These are phyloP conservation scores for Brassica napus DNA, from an alignment of 345 rosid species.

Conservation along the genomic window DNA sequence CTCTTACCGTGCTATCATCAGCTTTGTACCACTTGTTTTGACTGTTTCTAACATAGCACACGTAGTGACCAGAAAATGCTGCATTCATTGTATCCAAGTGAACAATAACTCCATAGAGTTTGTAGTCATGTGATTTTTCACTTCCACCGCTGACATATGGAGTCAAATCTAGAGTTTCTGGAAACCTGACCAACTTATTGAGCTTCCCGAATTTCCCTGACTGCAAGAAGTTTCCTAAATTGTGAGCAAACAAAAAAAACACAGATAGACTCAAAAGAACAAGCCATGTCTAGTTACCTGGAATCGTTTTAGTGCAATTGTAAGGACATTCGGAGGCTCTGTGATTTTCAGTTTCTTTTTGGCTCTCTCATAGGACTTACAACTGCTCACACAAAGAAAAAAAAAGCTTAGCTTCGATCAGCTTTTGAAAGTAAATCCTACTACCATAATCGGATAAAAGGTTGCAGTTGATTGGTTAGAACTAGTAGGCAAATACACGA, in stretches of 20 bases:
- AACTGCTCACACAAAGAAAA: constrained; percentile 47
- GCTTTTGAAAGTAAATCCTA: not conserved
- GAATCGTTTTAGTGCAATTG: constrained; percentile 90
- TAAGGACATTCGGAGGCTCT: constrained; percentile 95
- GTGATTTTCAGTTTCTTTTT: constrained; percentile 78
- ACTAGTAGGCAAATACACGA: constrained; percentile 23
- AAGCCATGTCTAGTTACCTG: constrained; percentile 53
- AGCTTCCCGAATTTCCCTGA: constrained; percentile 96
- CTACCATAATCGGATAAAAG: constrained; percentile 4
- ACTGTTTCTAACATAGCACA: constrained; percentile 76
- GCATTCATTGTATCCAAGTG: constrained; percentile 95
- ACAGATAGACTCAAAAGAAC: constrained; percentile 8
- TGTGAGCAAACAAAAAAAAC: constrained; percentile 36
- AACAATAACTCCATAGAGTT: constrained; percentile 92
- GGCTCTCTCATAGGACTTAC: constrained; percentile 84
- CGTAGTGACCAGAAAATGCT: constrained; percentile 91
- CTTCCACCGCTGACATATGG: constrained; percentile 89
- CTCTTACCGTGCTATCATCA: constrained; percentile 83
- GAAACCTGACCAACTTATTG: constrained; percentile 73
- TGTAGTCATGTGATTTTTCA: constrained; percentile 76
- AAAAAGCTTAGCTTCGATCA: constrained; percentile 16
- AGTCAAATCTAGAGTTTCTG: constrained; percentile 83
- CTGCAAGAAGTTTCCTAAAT: constrained; percentile 45
- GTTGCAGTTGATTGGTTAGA: not conserved
- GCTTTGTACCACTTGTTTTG: constrained; percentile 94